Conservation (phyloP, 1,139 yeast genomes). For the Lodderomyces margitis region DNA sequence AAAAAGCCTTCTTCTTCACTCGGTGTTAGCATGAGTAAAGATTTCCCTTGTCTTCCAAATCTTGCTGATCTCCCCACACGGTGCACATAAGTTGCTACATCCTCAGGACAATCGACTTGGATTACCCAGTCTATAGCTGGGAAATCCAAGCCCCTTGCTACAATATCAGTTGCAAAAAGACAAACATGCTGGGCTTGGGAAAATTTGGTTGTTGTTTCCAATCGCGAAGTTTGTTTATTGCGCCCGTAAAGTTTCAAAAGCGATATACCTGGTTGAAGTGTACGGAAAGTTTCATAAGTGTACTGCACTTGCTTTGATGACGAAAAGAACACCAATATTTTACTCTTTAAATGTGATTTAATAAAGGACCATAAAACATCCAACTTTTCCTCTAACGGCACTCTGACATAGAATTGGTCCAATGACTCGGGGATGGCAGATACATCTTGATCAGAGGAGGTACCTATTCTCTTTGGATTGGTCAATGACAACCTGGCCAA, state of each 20-base stretch:
- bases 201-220: conserved; percentile 85
- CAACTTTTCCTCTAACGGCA: conserved; percentile 75
- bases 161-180: conserved; percentile 93
- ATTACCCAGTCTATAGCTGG: conserved; percentile 98
- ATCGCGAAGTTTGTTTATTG: conserved; percentile 89
- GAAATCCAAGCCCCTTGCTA: conserved; percentile 95
- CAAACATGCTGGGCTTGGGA: conserved; percentile 85
- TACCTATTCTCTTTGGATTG: conserved; percentile 74
- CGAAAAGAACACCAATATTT: conserved; percentile 84
- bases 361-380: conserved; percentile 87
- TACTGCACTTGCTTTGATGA: conserved; percentile 95
- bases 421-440: conserved; percentile 77
- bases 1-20: conserved; percentile 80
- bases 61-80: conserved; percentile 97
- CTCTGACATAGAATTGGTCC: conserved; percentile 76
- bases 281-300: conserved; percentile 86
- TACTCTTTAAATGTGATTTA: conserved; percentile 80
- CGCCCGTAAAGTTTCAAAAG: conserved; percentile 90
- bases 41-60: conserved; percentile 85
- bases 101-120: conserved; percentile 96
- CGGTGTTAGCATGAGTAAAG: conserved; percentile 79
- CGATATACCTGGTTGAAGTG: conserved; percentile 94
- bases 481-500: conserved; percentile 84
- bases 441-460: conserved; percentile 48
- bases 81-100: conserved; percentile 90